Conservation (phyloP, 2,329 filamentous ascomycete genomes). For the Onygenales sp. region DNA sequence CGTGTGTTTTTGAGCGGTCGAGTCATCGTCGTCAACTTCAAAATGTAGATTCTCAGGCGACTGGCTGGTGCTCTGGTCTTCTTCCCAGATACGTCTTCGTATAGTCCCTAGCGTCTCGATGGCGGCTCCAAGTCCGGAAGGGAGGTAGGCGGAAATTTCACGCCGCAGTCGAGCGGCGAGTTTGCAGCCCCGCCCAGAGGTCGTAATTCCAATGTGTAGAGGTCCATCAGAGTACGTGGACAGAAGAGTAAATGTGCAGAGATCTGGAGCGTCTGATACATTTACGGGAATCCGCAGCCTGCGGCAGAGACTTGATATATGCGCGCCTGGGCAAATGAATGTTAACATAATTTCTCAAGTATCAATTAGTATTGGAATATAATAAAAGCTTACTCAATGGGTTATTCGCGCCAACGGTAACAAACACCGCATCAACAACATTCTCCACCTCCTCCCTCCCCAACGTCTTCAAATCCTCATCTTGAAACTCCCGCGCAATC, state of each 20-base stretch:
- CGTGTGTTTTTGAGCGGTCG: conserved; percentile 54
- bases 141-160: conserved; percentile 75
- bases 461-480: conserved; percentile 61
- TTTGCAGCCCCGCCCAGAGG: conserved; percentile 90
- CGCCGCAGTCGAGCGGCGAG: conserved; percentile 79
- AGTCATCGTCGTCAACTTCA: conserved; percentile 40
- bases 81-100: conserved; percentile 61
- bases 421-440: conserved; percentile 87
- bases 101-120: conserved; percentile 69
- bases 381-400: conserved; percentile 34
- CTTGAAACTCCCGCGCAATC: conserved; percentile 48
- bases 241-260: conserved; percentile 84
- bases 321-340: conserved; percentile 38
- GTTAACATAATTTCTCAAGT: conserved; percentile 5
- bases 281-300: conserved; percentile 83
- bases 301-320: conserved; percentile 66
- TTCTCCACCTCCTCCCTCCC: conserved; percentile 69
- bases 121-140: conserved; percentile 62
- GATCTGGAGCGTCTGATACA: conserved; percentile 73
- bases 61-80: conserved; percentile 51
- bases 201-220: conserved; percentile 89
- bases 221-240: conserved; percentile 85
- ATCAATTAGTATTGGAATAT: background rate
- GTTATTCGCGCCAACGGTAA: conserved; percentile 53
- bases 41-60: conserved; percentile 29